phyloP scores from a whole-genome alignment of 345 rosid genomes.

The Psidium friedrichsthalianum region DNA sequence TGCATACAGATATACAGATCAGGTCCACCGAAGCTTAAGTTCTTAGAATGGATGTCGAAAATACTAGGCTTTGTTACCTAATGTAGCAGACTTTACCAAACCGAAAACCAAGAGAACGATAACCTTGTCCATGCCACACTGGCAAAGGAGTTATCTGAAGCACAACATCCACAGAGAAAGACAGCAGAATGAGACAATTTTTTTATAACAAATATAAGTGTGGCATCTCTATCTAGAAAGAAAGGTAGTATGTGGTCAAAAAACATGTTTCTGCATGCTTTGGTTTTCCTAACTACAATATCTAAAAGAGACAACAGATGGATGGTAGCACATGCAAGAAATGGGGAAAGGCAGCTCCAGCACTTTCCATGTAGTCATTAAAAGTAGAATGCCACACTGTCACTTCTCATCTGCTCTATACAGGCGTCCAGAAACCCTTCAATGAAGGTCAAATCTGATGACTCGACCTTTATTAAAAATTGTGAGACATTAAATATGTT shows the following conservation, averaged over 20 bases:
- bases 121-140: constrained; percentile 84
- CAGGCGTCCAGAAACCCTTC: background rate
- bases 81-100: constrained; percentile 79
- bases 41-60: background rate
- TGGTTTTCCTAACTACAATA: background rate
- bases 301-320: background rate
- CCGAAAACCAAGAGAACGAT: constrained; percentile 87
- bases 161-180: constrained; percentile 4
- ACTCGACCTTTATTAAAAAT: background rate
- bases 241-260: background rate
- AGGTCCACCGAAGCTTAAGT: background rate
- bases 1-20: constrained; percentile 19
- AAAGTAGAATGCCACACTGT: background rate
- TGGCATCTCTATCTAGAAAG: background rate
- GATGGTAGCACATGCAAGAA: background rate
- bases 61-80: constrained; percentile 29
- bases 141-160: constrained; percentile 77
- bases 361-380: background rate
- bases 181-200: background rate
- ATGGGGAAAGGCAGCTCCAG: background rate
- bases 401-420: background rate
- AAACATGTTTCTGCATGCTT: background rate
- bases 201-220: background rate
- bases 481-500: background rate
- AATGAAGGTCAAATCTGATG: background rate